Evolutionary conservation across 164 flowering plant genomes (phyloP), one percentile per base, ranked within the genome.

Genomic region (Hamamelis virginiana): DNA sequence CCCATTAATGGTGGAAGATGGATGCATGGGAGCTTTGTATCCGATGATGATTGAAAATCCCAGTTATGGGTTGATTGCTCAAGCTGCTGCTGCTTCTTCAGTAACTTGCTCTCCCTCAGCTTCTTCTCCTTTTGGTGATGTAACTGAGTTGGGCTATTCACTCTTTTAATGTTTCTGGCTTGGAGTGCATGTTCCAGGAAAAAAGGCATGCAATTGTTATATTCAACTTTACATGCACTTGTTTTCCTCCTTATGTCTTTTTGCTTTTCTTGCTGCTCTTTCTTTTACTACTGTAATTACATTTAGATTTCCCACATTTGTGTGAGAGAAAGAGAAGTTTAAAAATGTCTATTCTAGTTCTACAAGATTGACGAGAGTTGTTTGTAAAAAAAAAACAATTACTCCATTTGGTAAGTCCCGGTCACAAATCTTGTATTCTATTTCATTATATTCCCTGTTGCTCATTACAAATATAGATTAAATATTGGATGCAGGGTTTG

Each of bases 1-100:
- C 18, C 80, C 85, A 44, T 53, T 69, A 56, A 72, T 82, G 84
- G 74, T 71, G 66, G 87, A 86, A 74, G 80, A 84, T 69, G 82
- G 76, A 38, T 77, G 83, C 80, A 78, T 85, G 80, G 87, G 74
- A 75, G 77, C 78, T 61, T 74, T 76, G 51, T 76, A 80, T 69
- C 90, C 89, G 45, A 46, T 71, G 45, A 43, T 76, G 0, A n/a
- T n/a, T n/a, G 78, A 71, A 41, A 70, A 63, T 27, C 59, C 78
- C 57, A 68, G 63, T 23, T 74, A 74, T 62, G 81, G 76, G 43
- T 56, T 77, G 45, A 58, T 71, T 28, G 69, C 83, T 53, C 76
- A 69, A 59, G 72, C 66, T 53, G 25, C 72, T 56, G 72, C 66
- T 53, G 25, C 72, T 56, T 45, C 83, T 69, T 77, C 85, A 59